Percentiles rank a stretch among this genome's conserved stretches.
These are phyloP conservation scores for Aspergillus hiratsukae DNA, from an alignment of 2,329 filamentous ascomycete genomes.

Conservation along the genomic window DNA sequence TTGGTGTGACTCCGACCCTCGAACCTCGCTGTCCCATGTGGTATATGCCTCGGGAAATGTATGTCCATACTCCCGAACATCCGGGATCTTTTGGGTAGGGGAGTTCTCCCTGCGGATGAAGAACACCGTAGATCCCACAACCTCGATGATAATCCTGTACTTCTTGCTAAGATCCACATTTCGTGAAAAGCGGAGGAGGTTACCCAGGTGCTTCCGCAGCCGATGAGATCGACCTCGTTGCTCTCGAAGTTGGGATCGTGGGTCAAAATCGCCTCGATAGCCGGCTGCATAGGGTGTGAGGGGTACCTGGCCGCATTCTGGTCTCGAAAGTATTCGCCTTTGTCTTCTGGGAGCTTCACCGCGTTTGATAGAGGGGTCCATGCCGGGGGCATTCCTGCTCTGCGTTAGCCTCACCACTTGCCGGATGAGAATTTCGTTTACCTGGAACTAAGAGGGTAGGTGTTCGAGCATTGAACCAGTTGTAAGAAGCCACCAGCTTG, in stretches of 20 bases:
- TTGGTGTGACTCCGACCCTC: conserved; percentile 58
- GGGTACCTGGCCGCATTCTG: conserved; percentile 30
- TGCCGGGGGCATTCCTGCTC: conserved; percentile 48
- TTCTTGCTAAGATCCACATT: conserved; percentile 33
- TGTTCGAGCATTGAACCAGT: background rate
- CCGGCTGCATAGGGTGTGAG: conserved; percentile 42
- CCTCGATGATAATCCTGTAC: conserved; percentile 58
- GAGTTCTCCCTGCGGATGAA: conserved; percentile 60
- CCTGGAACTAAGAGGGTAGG: conserved; percentile 3
- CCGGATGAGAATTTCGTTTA: conserved; percentile 4
- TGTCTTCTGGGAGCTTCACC: conserved; percentile 40
- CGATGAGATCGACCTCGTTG: conserved; percentile 50
- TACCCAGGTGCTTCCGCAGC: conserved; percentile 60
- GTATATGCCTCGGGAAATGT: conserved; percentile 65
- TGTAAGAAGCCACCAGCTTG: background rate
- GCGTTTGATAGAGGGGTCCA: conserved; percentile 45
- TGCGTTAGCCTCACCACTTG: conserved; percentile 19
- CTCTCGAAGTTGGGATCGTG: conserved; percentile 34
- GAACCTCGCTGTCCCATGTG: conserved; percentile 54
- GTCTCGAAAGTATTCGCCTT: conserved; percentile 45
- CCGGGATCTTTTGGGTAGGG: conserved; percentile 52
- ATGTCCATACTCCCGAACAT: conserved; percentile 60
- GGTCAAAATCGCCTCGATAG: conserved; percentile 40
- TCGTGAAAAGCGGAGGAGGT: conserved; percentile 54
- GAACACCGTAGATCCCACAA: conserved; percentile 56